Percentiles rank a stretch among this genome's conserved stretches.
These are phyloP conservation scores for Diaporthe longicolla DNA, from an alignment of 2,329 filamentous ascomycete genomes.

Conservation along the genomic window DNA sequence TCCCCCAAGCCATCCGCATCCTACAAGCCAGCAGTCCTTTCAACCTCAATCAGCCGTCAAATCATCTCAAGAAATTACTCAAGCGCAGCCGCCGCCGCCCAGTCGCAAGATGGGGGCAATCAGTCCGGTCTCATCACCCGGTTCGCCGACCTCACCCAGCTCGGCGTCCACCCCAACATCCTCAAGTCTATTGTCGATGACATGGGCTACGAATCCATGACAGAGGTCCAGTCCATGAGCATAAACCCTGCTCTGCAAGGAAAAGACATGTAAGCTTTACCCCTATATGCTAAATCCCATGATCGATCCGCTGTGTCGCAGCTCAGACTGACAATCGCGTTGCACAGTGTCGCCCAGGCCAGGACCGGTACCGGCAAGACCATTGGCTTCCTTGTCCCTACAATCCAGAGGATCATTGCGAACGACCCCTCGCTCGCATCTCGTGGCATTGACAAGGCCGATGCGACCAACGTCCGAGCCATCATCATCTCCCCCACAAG, in stretches of 20 bases:
- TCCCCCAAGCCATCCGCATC: slow-evolving; percentile 24
- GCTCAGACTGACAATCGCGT: slow-evolving; percentile 44
- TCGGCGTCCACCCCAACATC: slow-evolving; percentile 74
- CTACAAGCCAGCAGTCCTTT: slow-evolving; percentile 36
- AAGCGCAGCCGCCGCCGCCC: slow-evolving; percentile 44
- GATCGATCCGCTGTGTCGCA: not conserved
- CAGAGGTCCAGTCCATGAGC: slow-evolving; percentile 88
- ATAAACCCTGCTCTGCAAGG: slow-evolving; percentile 86
- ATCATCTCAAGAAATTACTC: slow-evolving; percentile 41
- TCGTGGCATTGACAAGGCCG: slow-evolving; percentile 50
- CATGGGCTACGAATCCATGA: slow-evolving; percentile 89
- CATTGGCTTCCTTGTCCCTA: slow-evolving; percentile 89
- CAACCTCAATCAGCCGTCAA: slow-evolving; percentile 35
- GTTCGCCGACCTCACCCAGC: slow-evolving; percentile 60
- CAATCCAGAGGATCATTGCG: slow-evolving; percentile 83
- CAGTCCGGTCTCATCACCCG: slow-evolving; percentile 50
- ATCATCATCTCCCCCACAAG: slow-evolving; percentile 85
- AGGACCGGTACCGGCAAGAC: slow-evolving; percentile 99
- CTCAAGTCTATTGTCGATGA: slow-evolving; percentile 77
- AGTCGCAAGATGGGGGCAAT: slow-evolving; percentile 31
- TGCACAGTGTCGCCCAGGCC: slow-evolving; percentile 85
- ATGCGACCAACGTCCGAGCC: slow-evolving; percentile 74
- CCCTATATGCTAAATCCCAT: not conserved
- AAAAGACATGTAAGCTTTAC: slow-evolving; percentile 79
- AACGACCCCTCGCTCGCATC: slow-evolving; percentile 73